Evolutionary conservation across 164 flowering plant species (phyloP).

Genomic region (Stephania japonica): DNA sequence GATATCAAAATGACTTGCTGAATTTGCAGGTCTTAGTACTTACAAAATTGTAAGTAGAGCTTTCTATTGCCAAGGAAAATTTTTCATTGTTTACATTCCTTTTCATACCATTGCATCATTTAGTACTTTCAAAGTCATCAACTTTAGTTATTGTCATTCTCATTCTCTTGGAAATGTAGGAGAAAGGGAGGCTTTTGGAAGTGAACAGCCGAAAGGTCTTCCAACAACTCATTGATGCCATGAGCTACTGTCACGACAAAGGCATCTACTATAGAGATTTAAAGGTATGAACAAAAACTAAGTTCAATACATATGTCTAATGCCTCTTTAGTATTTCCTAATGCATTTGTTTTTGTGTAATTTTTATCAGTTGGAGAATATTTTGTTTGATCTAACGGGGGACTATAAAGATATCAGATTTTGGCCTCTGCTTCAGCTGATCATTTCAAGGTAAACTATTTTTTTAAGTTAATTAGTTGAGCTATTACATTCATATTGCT

Average conservation of each 20-base stretch:
- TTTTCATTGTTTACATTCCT: too few relatives aligned
- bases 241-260: constrained; percentile 81
- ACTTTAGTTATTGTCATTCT: not conserved
- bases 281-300: too few relatives aligned
- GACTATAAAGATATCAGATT: constrained; percentile 85
- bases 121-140: not conserved
- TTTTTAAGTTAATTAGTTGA: not conserved
- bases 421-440: constrained; percentile 94
- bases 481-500: too few relatives aligned
- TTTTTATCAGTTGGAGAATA: constrained; percentile 76
- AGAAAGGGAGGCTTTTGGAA: constrained; percentile 64
- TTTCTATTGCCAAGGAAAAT: not conserved
- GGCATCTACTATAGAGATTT: constrained; percentile 92
- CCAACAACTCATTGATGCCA: constrained; percentile 83
- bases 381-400: constrained; percentile 76
- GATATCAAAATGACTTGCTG: not conserved
- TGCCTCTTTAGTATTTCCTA: too few relatives aligned
- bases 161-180: too few relatives aligned
- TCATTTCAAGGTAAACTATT: constrained; percentile 62
- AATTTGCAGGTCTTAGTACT: constrained; percentile 68
- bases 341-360: not conserved
- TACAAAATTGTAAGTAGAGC: constrained; percentile 76
- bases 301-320: not conserved
- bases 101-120: too few relatives aligned
- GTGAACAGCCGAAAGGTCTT: constrained; percentile 66